Evolutionary conservation across 208 protist species (phyloP).

Genomic region (Angomonas ambiguus): DNA sequence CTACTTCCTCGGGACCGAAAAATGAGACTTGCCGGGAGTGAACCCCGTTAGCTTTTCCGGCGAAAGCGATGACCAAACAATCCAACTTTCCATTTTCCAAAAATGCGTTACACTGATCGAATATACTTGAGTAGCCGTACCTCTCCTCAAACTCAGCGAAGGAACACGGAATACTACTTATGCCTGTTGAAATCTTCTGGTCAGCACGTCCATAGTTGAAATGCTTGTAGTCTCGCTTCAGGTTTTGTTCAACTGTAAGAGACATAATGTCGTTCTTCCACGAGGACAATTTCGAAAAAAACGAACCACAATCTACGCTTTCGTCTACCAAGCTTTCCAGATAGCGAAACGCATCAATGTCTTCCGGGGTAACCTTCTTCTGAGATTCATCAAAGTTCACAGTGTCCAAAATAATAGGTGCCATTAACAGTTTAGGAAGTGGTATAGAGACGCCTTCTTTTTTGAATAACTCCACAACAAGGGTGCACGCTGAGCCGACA

Average conservation of each 20-base stretch:
- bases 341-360: conserved; percentile 48
- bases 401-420: conserved; percentile 77
- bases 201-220: conserved; percentile 37
- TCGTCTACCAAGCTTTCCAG: conserved; percentile 19
- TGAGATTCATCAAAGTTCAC: conserved; percentile 72
- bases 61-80: conserved; percentile 53
- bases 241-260: conserved; percentile 63
- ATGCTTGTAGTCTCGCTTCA: conserved; percentile 77
- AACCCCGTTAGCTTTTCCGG: conserved; percentile 45
- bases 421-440: conserved; percentile 50
- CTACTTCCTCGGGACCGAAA: conserved; percentile 24
- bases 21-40: conserved; percentile 58
- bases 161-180: conserved; percentile 72
- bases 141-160: conserved; percentile 38
- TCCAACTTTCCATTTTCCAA: conserved; percentile 40
- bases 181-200: conserved; percentile 35
- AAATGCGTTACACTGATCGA: conserved; percentile 33
- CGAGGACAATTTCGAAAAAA: conserved; percentile 48
- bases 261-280: conserved; percentile 77
- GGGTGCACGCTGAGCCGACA: conserved; percentile 74
- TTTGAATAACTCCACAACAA: conserved; percentile 61
- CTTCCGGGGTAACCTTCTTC: conserved; percentile 73
- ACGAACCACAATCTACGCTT: conserved; percentile 12
- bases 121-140: conserved; percentile 25
- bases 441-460: conserved; percentile 32